Base-by-base conservation (phyloP, 1,284 basidiomycete species). In the Mrakiaceae sp. region DNA sequence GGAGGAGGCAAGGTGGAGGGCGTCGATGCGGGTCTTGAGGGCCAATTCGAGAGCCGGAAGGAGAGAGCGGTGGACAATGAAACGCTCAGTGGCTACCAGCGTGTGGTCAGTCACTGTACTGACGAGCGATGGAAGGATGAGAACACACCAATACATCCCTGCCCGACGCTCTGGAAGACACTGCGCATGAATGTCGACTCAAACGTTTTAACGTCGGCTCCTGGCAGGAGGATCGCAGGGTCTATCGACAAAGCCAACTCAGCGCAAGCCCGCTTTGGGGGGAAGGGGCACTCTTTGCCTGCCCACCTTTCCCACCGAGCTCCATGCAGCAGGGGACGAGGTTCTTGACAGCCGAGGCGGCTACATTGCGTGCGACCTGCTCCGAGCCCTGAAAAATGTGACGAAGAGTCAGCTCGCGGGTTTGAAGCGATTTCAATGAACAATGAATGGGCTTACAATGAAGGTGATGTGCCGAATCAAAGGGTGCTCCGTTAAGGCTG, bases 311-410 rank as follows among this genome's bases (percentile, higher is more conserved):
- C 1, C 80, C 80, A 39, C 93, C 94, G 3, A 98, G 81, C 75
- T 97, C 94, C 43, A 97, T 82, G 4, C 87, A 91, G 0, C 92
- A 87, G 0, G 94, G 93, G 0, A 88, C 92, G 62, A 97, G 80
- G 72, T 93, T 82, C 68, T 85, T 82, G 0, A 90, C 87, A 11
- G 94, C 93, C 52, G 87, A 90, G 42, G 79, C 71, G 0, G 90
- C 91, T 66, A 93, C 82, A 76, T 87, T 86, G 58, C 87, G 83
- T 42, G 94, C 95, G 51, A 98, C 86, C 48, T 81, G 79, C 73
- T 97, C 95, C 12, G 89, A 92, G 16, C 96, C 95, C 27, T 27
- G 76, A 98, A 98, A 75, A 95, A 93, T 50, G 84, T 85, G 66
- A 89, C 27, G 27, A 27, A 27, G 27, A 27, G 27, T 27, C 27